Evolutionary conservation across 1,284 basidiomycete species (phyloP).

Genomic region (Tylopilus sp.): DNA sequence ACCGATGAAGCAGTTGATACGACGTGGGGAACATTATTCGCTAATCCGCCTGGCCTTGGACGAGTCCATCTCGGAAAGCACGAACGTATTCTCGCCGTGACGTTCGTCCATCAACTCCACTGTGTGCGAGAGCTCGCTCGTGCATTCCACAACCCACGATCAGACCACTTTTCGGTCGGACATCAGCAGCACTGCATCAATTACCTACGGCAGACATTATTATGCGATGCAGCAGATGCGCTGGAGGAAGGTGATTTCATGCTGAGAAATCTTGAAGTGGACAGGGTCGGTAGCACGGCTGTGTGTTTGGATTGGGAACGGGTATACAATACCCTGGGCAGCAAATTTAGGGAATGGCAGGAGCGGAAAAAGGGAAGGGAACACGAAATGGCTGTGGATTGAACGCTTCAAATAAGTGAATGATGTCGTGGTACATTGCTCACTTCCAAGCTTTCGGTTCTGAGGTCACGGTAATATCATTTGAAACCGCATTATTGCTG

Average conservation of each 20-base stretch:
- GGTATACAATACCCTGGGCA: constrained; percentile 11
- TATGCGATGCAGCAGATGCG: constrained; percentile 17
- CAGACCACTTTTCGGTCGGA: not conserved
- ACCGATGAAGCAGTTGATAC: constrained; percentile 13
- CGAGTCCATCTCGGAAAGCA: constrained; percentile 16
- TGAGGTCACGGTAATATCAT: too few species aligned
- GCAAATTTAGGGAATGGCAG: constrained; percentile 8
- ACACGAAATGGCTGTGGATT: not conserved
- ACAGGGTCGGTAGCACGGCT: constrained; percentile 7
- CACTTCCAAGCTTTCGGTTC: too few species aligned
- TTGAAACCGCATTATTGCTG: too few species aligned
- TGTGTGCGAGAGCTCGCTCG: constrained; percentile 20
- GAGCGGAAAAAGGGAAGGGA: constrained; percentile 1
- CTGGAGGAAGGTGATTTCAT: constrained; percentile 22
- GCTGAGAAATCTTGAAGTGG: constrained; percentile 16
- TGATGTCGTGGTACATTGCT: too few species aligned
- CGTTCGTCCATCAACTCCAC: constrained; percentile 20
- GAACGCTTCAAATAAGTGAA: too few species aligned
- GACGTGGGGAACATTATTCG: constrained; percentile 19
- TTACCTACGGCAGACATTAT: constrained; percentile 17
- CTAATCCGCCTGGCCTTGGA: constrained; percentile 19
- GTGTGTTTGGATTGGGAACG: constrained; percentile 21
- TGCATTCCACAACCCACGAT: constrained; percentile 15
- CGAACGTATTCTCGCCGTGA: constrained; percentile 14
- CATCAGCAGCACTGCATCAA: constrained; percentile 15